Evolutionary conservation across 1,284 basidiomycete species (phyloP).

Genomic region (Ustilago esculenta): DNA sequence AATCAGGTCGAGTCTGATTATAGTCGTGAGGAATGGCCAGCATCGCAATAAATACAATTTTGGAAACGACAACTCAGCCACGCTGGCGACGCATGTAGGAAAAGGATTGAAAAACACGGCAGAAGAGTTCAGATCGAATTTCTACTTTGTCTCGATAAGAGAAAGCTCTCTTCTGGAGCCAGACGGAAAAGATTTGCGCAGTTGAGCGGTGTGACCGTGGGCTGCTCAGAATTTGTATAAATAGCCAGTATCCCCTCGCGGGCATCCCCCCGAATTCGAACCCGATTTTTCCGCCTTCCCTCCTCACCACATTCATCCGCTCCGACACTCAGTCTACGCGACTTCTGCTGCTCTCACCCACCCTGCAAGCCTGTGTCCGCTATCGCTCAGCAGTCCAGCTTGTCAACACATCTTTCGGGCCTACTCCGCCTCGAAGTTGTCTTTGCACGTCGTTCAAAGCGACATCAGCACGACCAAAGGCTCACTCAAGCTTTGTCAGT

Average conservation of each 20-base stretch:
- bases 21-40: neutral
- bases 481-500: constrained; percentile 3
- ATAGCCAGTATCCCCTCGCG: constrained; percentile 16
- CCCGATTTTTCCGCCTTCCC: constrained; percentile 37
- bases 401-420: constrained; percentile 13
- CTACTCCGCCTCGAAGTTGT: constrained; percentile 4
- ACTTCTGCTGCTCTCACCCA: constrained; percentile 25
- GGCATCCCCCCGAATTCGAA: constrained; percentile 27
- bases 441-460: constrained; percentile 11
- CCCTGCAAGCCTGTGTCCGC: constrained; percentile 20
- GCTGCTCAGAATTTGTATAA: constrained; percentile 18
- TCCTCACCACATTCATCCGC: constrained; percentile 49
- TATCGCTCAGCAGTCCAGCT: constrained; percentile 17
- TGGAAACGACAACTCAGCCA: constrained; percentile 28
- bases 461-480: constrained; percentile 18
- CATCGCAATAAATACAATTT: constrained; percentile 7
- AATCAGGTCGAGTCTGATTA: neutral
- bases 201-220: constrained; percentile 11
- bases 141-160: neutral
- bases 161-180: constrained; percentile 23
- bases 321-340: constrained; percentile 47
- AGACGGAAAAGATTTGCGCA: constrained; percentile 11
- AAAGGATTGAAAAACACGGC: constrained; percentile 3
- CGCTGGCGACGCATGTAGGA: constrained; percentile 3
- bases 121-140: neutral